Percentiles rank a stretch among this genome's conserved stretches.
Evolutionary conservation across 441 rosid species (phyloP).

Genomic region (Biscutella laevigata): DNA sequence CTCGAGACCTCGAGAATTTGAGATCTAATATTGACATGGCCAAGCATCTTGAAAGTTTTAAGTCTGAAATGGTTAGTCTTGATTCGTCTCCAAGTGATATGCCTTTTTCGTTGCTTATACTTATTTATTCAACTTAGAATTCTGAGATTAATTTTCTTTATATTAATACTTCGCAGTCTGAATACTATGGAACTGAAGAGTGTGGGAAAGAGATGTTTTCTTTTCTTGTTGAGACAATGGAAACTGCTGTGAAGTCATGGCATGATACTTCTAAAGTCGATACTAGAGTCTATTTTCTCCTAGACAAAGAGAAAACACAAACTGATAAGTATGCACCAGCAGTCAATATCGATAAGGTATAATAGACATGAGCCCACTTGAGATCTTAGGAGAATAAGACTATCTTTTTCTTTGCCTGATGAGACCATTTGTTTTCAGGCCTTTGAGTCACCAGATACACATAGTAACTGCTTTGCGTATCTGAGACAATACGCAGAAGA

Average conservation of each 20-base stretch:
- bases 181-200: conserved; percentile 54
- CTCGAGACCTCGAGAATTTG: conserved; percentile 72
- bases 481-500: conserved; percentile 85
- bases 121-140: not conserved
- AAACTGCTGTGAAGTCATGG: conserved; percentile 71
- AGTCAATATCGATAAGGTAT: conserved; percentile 86
- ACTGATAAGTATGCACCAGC: conserved; percentile 72
- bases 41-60: conserved; percentile 60
- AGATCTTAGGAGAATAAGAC: not conserved
- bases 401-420: not conserved
- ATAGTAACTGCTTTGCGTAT: conserved; percentile 70
- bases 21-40: conserved; percentile 70
- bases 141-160: conserved; percentile 5
- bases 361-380: not conserved
- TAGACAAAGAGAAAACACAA: conserved; percentile 67
- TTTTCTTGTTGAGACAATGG: conserved; percentile 74
- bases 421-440: conserved; percentile 41
- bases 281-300: conserved; percentile 66
- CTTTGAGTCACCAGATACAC: conserved; percentile 89
- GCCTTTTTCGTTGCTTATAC: not conserved
- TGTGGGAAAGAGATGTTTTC: conserved; percentile 43
- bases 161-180: conserved; percentile 43
- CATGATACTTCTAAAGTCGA: conserved; percentile 80
- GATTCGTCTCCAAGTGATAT: not conserved
- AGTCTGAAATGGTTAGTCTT: conserved; percentile 67